Conservation (phyloP, 495 filamentous ascomycete genomes). For the Immersiella caudata region DNA sequence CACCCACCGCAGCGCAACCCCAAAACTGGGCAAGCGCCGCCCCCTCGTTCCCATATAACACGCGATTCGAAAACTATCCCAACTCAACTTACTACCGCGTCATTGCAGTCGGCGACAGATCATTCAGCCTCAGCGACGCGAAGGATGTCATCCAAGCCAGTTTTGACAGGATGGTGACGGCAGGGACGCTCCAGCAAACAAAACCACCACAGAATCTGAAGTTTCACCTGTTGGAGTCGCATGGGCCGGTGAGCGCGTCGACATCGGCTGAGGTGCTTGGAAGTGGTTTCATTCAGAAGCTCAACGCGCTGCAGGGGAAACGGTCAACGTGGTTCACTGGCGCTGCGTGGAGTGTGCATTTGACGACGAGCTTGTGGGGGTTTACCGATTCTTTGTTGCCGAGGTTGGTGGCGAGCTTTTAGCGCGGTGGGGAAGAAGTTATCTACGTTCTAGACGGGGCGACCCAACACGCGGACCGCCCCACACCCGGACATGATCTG, state of each 20-base stretch:
- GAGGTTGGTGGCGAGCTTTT: constrained; percentile 19
- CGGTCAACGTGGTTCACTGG: constrained; percentile 49
- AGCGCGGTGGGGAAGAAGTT: not conserved
- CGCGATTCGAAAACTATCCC: constrained; percentile 31
- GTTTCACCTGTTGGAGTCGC: constrained; percentile 38
- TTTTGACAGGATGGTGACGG: constrained; percentile 36
- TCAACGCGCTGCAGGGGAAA: constrained; percentile 46
- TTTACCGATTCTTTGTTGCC: constrained; percentile 36
- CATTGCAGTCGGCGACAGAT: constrained; percentile 37
- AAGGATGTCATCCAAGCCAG: constrained; percentile 30
- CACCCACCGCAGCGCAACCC: constrained; percentile 21
- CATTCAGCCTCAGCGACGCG: constrained; percentile 26
- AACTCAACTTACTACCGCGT: constrained; percentile 40
- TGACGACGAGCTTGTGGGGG: constrained; percentile 43
- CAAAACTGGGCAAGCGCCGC: constrained; percentile 17
- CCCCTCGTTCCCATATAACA: constrained; percentile 25
- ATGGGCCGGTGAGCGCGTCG: constrained; percentile 38
- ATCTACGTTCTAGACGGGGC: not conserved
- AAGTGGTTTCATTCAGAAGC: constrained; percentile 40
- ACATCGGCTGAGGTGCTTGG: constrained; percentile 37
- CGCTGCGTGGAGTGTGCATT: constrained; percentile 42
- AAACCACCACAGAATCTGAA: constrained; percentile 23
- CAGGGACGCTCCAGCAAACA: constrained; percentile 30
- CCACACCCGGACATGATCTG: too few species aligned
- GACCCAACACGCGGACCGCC: constrained; percentile 2